A percentile compares a stretch with the other conserved stretches of the same genome.
Conservation (phyloP, 768 basidiomycete genomes). For the Austroboletus eburneus region DNA sequence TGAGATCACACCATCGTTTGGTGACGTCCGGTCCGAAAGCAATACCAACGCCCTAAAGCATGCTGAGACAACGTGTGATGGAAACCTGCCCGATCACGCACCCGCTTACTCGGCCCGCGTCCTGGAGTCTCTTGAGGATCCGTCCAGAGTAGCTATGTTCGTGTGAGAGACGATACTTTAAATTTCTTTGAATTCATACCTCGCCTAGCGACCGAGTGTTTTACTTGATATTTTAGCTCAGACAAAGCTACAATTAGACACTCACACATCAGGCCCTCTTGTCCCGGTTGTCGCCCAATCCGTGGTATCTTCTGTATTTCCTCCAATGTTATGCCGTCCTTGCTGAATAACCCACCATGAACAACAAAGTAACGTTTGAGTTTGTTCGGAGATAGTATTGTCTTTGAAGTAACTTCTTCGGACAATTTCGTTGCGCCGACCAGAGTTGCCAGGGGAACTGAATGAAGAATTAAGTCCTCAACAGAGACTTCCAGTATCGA, state of each 20-base stretch:
- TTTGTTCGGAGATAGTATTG: slow-evolving; percentile 81
- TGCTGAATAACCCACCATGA: slow-evolving; percentile 95
- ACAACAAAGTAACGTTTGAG: slow-evolving; percentile 89
- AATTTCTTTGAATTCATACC: slow-evolving; percentile 35
- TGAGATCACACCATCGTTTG: slow-evolving; percentile 80
- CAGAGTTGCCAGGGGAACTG: slow-evolving; percentile 89
- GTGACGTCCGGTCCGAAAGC: slow-evolving; percentile 96
- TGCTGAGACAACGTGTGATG: slow-evolving; percentile 10
- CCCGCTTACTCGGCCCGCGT: slow-evolving; percentile 94
- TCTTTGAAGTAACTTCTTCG: slow-evolving; percentile 32
- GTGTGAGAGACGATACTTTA: slow-evolving; percentile 5
- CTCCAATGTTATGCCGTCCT: slow-evolving; percentile 90
- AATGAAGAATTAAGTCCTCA: slow-evolving; percentile 5
- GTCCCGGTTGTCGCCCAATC: slow-evolving; percentile 86
- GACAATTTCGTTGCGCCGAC: slow-evolving; percentile 67
- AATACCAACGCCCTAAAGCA: slow-evolving; percentile 82
- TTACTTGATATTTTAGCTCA: slow-evolving; percentile 10
- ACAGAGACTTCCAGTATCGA: neutral
- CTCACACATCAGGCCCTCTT: slow-evolving; percentile 93
- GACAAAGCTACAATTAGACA: slow-evolving; percentile 2
- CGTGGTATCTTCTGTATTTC: slow-evolving; percentile 88
- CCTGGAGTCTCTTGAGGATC: slow-evolving; percentile 89
- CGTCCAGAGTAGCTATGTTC: slow-evolving; percentile 80
- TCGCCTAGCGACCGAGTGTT: slow-evolving; percentile 44
- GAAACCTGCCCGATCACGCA: slow-evolving; percentile 35